phyloP scores from a whole-genome alignment of 139 green algal genomes.

The Chlamydomonas applanata region DNA sequence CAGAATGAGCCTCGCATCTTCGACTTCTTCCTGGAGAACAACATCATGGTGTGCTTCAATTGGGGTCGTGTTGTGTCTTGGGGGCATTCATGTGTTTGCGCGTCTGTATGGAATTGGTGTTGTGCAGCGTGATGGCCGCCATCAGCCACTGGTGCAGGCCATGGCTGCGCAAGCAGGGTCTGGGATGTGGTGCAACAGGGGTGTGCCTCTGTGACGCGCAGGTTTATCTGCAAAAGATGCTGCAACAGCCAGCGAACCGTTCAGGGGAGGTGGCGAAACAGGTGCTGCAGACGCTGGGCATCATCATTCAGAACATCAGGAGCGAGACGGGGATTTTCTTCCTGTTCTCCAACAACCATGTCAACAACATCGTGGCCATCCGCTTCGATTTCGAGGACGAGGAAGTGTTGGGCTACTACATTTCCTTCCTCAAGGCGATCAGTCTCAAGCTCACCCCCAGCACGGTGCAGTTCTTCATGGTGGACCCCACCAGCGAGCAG shows the following conservation, averaged over 20 bases:
- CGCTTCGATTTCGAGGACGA: conserved; percentile 96
- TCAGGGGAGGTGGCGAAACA: conserved; percentile 81
- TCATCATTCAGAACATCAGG: conserved; percentile 95
- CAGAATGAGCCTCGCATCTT: conserved; percentile 93
- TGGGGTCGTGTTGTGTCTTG: no score
- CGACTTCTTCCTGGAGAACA: conserved; percentile 95
- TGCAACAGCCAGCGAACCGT: conserved; percentile 73
- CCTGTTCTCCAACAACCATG: conserved; percentile 96
- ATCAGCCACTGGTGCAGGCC: no score
- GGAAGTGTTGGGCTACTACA: conserved; percentile 95
- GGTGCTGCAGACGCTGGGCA: conserved; percentile 87
- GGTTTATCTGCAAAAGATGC: conserved; percentile 49
- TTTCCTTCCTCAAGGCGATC: conserved; percentile 96
- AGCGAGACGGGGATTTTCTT: conserved; percentile 89
- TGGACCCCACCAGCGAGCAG: conserved; percentile 12
- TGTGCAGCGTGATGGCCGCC: no score
- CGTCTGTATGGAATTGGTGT: no score
- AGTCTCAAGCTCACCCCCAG: conserved; percentile 83
- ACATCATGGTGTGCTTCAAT: conserved; percentile 63
- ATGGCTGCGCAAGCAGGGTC: no score
- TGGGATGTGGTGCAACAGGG: no score
- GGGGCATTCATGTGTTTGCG: no score
- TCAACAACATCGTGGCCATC: conserved; percentile 92
- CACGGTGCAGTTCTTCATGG: conserved; percentile 95
- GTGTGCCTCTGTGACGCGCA: neutral